Percentiles rank a stretch among this genome's conserved stretches.
Conservation (phyloP, 2,329 filamentous ascomycete species). For the Dothideomycetes sp. region DNA sequence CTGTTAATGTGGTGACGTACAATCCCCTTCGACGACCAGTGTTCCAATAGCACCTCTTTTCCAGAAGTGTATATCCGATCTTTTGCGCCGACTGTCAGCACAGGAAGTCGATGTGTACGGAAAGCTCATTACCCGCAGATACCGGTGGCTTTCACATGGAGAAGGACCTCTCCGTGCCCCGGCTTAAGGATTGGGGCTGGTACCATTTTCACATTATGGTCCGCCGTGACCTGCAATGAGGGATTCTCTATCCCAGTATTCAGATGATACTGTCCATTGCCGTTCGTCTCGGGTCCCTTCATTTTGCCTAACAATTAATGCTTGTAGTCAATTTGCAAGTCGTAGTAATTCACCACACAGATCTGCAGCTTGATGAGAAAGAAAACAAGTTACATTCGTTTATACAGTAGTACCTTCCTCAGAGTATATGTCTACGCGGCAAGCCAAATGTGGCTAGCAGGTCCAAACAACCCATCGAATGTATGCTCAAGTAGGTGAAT, state of each 20-base stretch:
- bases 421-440: no score
- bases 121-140: conserved; percentile 64
- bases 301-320: no score
- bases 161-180: background rate
- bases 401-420: no score
- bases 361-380: no score
- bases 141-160: conserved; percentile 62
- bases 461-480: no score
- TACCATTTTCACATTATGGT: conserved; percentile 5
- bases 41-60: conserved; percentile 52
- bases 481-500: no score
- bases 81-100: background rate
- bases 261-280: no score
- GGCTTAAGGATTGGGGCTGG: conserved; percentile 4
- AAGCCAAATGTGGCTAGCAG: no score
- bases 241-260: conserved; percentile 1
- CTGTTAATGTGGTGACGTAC: conserved; percentile 43
- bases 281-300: no score
- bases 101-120: background rate
- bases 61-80: conserved; percentile 61
- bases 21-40: conserved; percentile 50
- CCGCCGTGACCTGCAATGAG: conserved; percentile 5
- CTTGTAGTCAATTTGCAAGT: no score
- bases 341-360: no score
- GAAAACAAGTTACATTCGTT: no score